Evolutionary conservation across 495 filamentous ascomycete species (phyloP).

Genomic region (Parmelia sp.): DNA sequence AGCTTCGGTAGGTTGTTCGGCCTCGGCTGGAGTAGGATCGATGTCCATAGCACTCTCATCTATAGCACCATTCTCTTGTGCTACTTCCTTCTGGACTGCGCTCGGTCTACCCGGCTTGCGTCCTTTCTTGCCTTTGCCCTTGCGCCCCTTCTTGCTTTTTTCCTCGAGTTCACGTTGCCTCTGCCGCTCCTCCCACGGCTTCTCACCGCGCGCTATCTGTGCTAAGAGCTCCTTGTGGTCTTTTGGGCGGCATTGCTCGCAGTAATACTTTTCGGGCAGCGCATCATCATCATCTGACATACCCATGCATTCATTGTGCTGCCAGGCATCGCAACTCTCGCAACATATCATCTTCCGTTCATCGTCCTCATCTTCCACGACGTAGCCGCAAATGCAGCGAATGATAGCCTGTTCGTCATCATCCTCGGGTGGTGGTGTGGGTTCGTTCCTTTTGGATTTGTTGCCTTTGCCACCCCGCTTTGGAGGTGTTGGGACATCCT

Average conservation of each 20-base stretch:
- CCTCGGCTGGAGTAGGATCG: constrained; percentile 7
- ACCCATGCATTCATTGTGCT: constrained; percentile 94
- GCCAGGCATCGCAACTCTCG: constrained; percentile 86
- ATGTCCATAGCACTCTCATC: constrained; percentile 28
- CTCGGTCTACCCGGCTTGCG: constrained; percentile 29
- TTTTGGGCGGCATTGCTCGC: constrained; percentile 80
- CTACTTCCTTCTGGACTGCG: constrained; percentile 31
- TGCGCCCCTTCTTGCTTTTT: constrained; percentile 47
- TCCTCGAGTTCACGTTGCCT: constrained; percentile 46
- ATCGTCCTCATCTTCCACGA: constrained; percentile 73
- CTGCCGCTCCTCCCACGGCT: constrained; percentile 70
- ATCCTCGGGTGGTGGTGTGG: constrained; percentile 51
- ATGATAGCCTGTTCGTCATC: constrained; percentile 70
- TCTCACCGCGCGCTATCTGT: constrained; percentile 69
- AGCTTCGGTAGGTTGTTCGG: constrained; percentile 11
- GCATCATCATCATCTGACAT: constrained; percentile 68
- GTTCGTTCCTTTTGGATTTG: constrained; percentile 47
- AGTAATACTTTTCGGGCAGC: constrained; percentile 75
- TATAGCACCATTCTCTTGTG: constrained; percentile 28
- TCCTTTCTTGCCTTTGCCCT: constrained; percentile 34
- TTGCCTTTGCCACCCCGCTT: constrained; percentile 57
- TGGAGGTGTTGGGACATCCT: constrained; percentile 46
- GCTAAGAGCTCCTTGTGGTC: constrained; percentile 69
- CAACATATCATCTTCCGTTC: constrained; percentile 84
- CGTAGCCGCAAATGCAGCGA: constrained; percentile 86